These are phyloP conservation scores for Pseudonitzschia multistriata DNA, from an alignment of 108 stramenopile species.

Conservation along the genomic window DNA sequence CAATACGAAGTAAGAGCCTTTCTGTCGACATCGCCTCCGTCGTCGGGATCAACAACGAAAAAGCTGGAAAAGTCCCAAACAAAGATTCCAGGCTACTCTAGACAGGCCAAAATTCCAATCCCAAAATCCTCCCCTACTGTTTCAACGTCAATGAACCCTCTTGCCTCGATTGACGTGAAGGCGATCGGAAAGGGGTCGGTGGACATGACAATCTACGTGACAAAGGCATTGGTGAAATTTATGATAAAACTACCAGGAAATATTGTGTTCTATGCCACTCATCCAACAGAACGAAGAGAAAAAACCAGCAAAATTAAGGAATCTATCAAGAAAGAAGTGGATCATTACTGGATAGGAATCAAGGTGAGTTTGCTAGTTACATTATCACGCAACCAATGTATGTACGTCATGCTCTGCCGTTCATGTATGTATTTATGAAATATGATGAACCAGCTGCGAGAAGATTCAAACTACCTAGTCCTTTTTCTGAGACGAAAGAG, in stretches of 20 bases:
- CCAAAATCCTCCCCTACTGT: slow-evolving; percentile 27
- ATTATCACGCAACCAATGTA: not conserved
- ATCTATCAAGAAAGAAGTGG: slow-evolving; percentile 66
- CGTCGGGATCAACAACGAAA: not conserved
- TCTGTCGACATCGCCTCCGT: not conserved
- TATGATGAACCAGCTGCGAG: not conserved
- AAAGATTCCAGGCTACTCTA: not conserved
- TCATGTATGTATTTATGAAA: not conserved
- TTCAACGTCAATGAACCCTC: not conserved
- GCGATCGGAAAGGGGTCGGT: slow-evolving; percentile 9
- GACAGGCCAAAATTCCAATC: slow-evolving; percentile 39
- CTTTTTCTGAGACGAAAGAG: not conserved
- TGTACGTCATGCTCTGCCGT: too few relatives aligned
- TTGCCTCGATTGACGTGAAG: slow-evolving; percentile 27
- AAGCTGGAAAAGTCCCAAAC: not conserved
- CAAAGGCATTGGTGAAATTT: slow-evolving; percentile 30
- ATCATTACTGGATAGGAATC: slow-evolving; percentile 95
- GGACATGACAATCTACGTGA: slow-evolving; percentile 23
- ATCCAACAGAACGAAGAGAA: slow-evolving; percentile 58
- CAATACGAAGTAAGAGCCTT: not conserved
- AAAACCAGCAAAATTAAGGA: slow-evolving; percentile 67
- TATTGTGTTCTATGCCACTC: slow-evolving; percentile 56
- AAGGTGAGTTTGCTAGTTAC: slow-evolving; percentile 48
- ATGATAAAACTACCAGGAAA: slow-evolving; percentile 63
- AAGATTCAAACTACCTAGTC: not conserved